phyloP scores from a whole-genome alignment of 2,329 filamentous ascomycete genomes.

The Botryotinia convoluta region DNA sequence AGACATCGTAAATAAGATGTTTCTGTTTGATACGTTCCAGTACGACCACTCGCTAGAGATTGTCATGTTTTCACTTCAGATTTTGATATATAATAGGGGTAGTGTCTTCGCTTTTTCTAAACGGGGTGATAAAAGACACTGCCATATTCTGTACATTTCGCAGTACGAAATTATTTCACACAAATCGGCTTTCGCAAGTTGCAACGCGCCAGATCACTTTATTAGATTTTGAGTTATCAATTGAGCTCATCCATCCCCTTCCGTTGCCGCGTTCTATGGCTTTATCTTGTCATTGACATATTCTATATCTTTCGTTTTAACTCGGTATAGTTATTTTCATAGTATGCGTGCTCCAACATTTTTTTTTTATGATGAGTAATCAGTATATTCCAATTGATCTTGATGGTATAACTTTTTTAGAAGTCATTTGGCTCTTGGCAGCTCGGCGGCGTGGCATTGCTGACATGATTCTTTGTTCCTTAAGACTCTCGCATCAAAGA shows the following conservation, averaged over 20 bases:
- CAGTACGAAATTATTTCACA: no score
- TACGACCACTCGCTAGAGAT: no score
- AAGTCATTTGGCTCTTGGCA: neutral
- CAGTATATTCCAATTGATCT: neutral
- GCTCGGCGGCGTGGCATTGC: neutral
- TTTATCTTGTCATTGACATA: neutral
- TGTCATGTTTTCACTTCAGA: no score
- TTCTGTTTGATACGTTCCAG: no score
- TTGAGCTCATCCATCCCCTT: neutral
- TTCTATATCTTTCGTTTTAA: neutral
- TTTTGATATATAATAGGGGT: no score
- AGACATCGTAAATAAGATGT: no score
- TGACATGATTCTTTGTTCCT: conserved; percentile 1
- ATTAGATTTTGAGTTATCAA: neutral
- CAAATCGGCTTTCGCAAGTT: no score
- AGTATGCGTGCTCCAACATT: neutral
- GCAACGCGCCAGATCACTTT: no score
- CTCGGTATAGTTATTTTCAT: neutral
- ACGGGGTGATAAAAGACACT: no score
- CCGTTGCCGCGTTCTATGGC: neutral
- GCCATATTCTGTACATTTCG: no score
- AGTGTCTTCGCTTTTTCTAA: no score
- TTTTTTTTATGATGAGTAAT: neutral
- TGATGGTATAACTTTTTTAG: neutral
- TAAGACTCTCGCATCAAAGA: neutral